Evolutionary conservation across 2,329 filamentous ascomycete species (phyloP), one percentile per base, ranked within the genome.

Genomic region (Xylariaceae sp.): DNA sequence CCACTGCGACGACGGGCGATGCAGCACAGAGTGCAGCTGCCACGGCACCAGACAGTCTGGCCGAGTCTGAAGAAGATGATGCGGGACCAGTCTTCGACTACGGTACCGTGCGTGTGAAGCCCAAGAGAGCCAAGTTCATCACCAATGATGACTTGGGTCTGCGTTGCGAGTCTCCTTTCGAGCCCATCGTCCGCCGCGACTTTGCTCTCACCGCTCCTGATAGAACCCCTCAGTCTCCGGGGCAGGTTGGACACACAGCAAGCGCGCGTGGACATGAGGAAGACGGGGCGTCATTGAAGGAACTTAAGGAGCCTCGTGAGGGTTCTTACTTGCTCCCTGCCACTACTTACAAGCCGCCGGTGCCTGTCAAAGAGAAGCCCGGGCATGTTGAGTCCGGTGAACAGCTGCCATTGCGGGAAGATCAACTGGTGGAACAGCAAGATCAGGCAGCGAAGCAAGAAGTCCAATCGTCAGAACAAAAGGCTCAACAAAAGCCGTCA

Each of bases 51-150:
- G 11, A 6, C 22, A 6, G 6, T 6, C 22, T 16, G 16, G 16
- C 3, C 4, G 26, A 34, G 11, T n/a, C 3, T 17, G 37, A 37
- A 7, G 37, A 41, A 19, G 30, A 32, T 17, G 37, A 37, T 7
- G 37, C 39, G 19, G 30, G 15, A 32, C 6, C 12, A 32, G 24
- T 22, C 17, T 37, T 47, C 19, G 42, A 49, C n/a, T 43, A 45
- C 19, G 40, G 47, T 19, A 55, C 52, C 4, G 43, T 53, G 17
- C 39, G 43, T 18, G 31, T 44, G 8, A 43, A 45, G 13, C 51
- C 43, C 3, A 39, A 37, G 16, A 47, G 43, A 26, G 48, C 42
- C 26, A 49, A 41, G n/a, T 41, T 38, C 13, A 26, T 11, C 22
- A 26, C 22, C 11, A 11, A 26, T 11, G 22, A 26, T 11, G 11